phyloP scores from a whole-genome alignment of 2,329 filamentous ascomycete species.

The Eutypa lata region DNA sequence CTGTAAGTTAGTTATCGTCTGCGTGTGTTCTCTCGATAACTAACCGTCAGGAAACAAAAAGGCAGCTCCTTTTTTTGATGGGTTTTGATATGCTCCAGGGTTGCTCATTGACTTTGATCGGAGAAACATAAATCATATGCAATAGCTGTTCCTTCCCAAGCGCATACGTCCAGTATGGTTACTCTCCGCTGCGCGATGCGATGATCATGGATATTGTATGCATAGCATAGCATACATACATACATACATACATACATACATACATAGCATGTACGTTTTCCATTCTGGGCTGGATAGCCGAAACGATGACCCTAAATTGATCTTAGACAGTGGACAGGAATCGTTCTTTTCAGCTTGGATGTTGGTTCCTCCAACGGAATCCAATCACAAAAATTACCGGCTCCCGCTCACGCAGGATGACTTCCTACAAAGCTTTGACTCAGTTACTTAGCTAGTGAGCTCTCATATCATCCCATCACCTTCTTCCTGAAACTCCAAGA shows the following conservation, averaged over 20 bases:
- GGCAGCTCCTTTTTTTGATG: too few relatives aligned
- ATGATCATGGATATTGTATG: background rate
- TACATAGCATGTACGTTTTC: constrained; percentile 4
- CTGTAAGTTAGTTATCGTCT: background rate
- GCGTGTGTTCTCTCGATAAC: constrained; percentile 13
- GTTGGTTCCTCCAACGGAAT: background rate
- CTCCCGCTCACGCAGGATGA: too few relatives aligned
- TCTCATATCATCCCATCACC: too few relatives aligned
- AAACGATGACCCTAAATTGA: background rate
- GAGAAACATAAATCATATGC: too few relatives aligned
- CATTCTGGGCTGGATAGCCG: background rate
- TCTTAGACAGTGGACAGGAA: background rate
- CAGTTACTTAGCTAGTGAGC: too few relatives aligned
- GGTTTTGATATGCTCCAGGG: too few relatives aligned
- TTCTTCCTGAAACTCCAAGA: too few relatives aligned
- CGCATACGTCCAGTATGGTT: too few relatives aligned
- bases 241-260: constrained; percentile 7
- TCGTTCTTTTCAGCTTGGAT: background rate
- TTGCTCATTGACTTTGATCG: too few relatives aligned
- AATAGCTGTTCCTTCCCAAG: too few relatives aligned
- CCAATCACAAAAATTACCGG: background rate
- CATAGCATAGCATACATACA: constrained; percentile 3
- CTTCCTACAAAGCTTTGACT: too few relatives aligned
- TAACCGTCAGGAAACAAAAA: background rate
- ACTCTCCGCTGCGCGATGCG: too few relatives aligned